Evolutionary conservation across 1,284 basidiomycete species (phyloP).

Genomic region (Grifola frondosa): DNA sequence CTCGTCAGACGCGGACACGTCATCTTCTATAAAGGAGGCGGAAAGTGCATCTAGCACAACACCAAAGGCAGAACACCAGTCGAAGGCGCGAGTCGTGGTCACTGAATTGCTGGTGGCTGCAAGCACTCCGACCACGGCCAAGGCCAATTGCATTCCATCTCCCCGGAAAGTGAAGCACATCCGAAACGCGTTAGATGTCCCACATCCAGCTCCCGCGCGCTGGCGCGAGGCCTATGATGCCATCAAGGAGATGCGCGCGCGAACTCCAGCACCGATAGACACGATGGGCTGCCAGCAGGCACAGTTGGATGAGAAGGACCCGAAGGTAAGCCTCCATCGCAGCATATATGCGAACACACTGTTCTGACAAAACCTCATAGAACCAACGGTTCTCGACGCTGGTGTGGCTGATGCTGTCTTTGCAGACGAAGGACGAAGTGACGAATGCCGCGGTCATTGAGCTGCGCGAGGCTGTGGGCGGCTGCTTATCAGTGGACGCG

Average conservation of each 20-base stretch:
- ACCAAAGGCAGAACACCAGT: slow-evolving; percentile 3
- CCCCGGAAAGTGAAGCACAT: slow-evolving; percentile 45
- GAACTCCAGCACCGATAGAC: slow-evolving; percentile 80
- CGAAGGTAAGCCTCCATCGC: slow-evolving; percentile 49
- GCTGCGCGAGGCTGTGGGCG: slow-evolving; percentile 71
- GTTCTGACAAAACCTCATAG: slow-evolving; percentile 34
- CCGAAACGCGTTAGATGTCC: slow-evolving; percentile 52
- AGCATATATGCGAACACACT: background rate
- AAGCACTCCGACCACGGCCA: background rate
- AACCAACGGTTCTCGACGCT: slow-evolving; percentile 81
- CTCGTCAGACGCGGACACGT: background rate
- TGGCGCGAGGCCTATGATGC: slow-evolving; percentile 77
- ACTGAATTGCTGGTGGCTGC: background rate
- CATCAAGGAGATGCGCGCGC: slow-evolving; percentile 76
- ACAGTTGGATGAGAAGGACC: slow-evolving; percentile 57
- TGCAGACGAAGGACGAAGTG: slow-evolving; percentile 91
- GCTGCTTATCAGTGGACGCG: slow-evolving; percentile 70
- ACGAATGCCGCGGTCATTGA: slow-evolving; percentile 81
- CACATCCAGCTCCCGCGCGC: slow-evolving; percentile 69
- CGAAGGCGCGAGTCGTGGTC: background rate
- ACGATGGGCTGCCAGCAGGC: slow-evolving; percentile 84
- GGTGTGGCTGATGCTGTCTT: slow-evolving; percentile 91
- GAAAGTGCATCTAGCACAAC: background rate
- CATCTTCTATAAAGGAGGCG: background rate
- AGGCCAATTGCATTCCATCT: slow-evolving; percentile 19